Evolutionary conservation across 2,329 filamentous ascomycete species (phyloP), one percentile per base, ranked within the genome.

Genomic region (Talaromyces atroroseus): DNA sequence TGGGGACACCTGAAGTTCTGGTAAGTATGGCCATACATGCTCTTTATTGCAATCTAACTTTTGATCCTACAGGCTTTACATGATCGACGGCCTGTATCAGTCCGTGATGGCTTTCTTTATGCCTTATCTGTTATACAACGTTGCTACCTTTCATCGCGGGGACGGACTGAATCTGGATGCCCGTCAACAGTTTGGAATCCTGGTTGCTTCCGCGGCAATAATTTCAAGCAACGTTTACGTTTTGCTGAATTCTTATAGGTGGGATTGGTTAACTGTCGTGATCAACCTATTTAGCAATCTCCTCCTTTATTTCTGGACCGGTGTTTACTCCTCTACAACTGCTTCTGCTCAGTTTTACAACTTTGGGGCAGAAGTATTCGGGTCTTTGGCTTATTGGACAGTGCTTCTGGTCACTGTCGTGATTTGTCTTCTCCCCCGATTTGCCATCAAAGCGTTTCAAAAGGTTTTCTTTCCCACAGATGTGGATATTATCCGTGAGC

Each of bases 1-100:
- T 99, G 94, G 94, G 96, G 92, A 4, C 89, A 95, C 71, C 78
- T 77, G 52, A 99, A 99, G 75, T 99, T 99, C 71, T 99, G 94
- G 94, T 95, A 81, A 73, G 84, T 50, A 24, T 29, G 4, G 16
- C n/a, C 34, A 46, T 47, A 38, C 57, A n/a, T 29, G 34, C 48
- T 14, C n/a, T 46, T 26, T 52, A 21, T 32, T 24, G 44, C 18
- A 42, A 48, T 36, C 55, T 54, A 50, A 52, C 58, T 24, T 42
- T 20, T 29, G 45, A 23, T 60, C 47, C 26, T 42, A 29, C 61
- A 91, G 88, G 88, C 74, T 89, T 32, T 97, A 99, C 76, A 97
- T 99, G 94, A 54, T 85, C 62, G 94, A 99, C 71, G 94, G 92
- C 61, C 72, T 95, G 45, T 99, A 97, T 74, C 94, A 99, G 75